Evolutionary conservation across 768 basidiomycete species (phyloP).

Genomic region (Mycena leptocephala): DNA sequence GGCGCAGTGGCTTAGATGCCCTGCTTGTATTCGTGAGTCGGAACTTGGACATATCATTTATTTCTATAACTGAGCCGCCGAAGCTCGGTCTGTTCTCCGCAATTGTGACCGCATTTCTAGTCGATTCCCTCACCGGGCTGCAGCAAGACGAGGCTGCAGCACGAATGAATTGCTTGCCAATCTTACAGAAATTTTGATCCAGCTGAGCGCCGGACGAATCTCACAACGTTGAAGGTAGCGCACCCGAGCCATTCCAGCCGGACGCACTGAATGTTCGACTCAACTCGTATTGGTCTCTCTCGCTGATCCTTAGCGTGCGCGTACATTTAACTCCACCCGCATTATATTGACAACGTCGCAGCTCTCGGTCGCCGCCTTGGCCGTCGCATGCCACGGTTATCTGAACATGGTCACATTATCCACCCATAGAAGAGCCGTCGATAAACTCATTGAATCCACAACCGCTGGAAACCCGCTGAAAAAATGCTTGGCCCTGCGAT

Average conservation of each 20-base stretch:
- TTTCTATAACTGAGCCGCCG: not conserved
- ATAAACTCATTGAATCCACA: conserved; percentile 18
- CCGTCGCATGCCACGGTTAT: conserved; percentile 19
- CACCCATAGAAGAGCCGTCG: not conserved
- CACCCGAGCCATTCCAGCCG: conserved; percentile 3
- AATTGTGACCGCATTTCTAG: conserved; percentile 37
- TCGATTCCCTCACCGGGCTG: conserved; percentile 23
- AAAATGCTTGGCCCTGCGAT: conserved; percentile 11
- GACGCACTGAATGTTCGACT: conserved; percentile 8
- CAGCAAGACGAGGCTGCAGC: not conserved
- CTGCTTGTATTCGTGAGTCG: conserved; percentile 33
- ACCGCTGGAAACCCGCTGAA: conserved; percentile 12
- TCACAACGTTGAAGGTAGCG: not conserved
- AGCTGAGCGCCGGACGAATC: not conserved
- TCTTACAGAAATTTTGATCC: conserved; percentile 18
- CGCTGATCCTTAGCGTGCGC: conserved; percentile 27
- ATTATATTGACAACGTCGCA: too few relatives aligned
- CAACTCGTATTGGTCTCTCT: conserved; percentile 24
- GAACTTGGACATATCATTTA: too few relatives aligned
- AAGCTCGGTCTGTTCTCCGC: conserved; percentile 40
- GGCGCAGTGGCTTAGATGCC: conserved; percentile 32
- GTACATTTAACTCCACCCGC: too few relatives aligned
- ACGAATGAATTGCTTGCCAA: conserved; percentile 27
- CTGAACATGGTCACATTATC: conserved; percentile 4
- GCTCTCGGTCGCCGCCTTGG: conserved; percentile 26